Percentiles rank a stretch among this genome's conserved stretches.
Evolutionary conservation across 257 asterid species (phyloP).

Genomic region (Osmanthus fragrans): DNA sequence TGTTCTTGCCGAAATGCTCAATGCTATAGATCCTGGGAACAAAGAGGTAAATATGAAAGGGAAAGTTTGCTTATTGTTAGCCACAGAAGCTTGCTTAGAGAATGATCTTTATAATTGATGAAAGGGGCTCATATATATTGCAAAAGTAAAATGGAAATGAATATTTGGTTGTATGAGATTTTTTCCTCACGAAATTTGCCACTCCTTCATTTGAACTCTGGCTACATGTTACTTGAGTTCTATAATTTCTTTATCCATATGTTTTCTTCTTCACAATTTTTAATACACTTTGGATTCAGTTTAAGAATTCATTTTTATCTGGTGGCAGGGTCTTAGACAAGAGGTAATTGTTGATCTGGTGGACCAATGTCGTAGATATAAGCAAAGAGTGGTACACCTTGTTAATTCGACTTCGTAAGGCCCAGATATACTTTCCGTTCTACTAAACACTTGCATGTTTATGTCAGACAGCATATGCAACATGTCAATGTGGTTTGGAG

Average conservation of each 20-base stretch:
- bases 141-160: slow-evolving; percentile 8
- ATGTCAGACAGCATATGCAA: neutral
- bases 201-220: neutral
- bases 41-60: slow-evolving; percentile 62
- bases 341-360: slow-evolving; percentile 98
- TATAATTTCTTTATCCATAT: neutral
- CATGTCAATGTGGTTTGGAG: slow-evolving; percentile 12
- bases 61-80: neutral
- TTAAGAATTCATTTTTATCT: slow-evolving; percentile 17
- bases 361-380: slow-evolving; percentile 93
- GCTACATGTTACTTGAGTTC: slow-evolving; percentile 8
- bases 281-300: neutral
- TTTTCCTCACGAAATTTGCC: slow-evolving; percentile 12
- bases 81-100: slow-evolving; percentile 17
- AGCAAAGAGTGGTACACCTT: slow-evolving; percentile 97
- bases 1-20: slow-evolving; percentile 97
- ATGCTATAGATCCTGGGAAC: slow-evolving; percentile 87
- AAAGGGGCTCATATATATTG: neutral
- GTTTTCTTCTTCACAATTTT: neutral
- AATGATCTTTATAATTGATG: slow-evolving; percentile 19
- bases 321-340: slow-evolving; percentile 80
- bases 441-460: slow-evolving; percentile 12
- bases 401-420: slow-evolving; percentile 98
- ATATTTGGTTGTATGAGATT: slow-evolving; percentile 1
- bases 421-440: slow-evolving; percentile 28